Evolutionary conservation across 768 basidiomycete genomes (phyloP), one percentile per base, ranked within the genome.

Genomic region (Lactarius trivialis): DNA sequence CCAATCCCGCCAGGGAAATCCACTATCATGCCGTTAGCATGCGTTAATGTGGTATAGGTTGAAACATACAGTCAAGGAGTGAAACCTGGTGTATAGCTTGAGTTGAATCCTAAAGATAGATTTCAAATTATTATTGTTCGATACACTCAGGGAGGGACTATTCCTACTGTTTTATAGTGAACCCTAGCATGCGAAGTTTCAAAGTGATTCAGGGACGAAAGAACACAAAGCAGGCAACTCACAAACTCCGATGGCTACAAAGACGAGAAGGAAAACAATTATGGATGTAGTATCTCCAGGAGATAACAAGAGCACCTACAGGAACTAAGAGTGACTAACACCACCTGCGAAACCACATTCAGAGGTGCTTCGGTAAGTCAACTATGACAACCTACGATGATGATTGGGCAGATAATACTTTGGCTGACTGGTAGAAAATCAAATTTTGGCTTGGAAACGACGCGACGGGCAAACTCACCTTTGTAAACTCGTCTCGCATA

Each of bases 1-100:
- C 1, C n/a, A 43, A n/a, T 7, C 8, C n/a, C 9, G 19, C 0
- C 3, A 0, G 9, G n/a, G n/a, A 0, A 8, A 43, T 0, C 41
- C n/a, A 43, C 41, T 43, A 21, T 43, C 8, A 43, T 21, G n/a
- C n/a, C 19, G 41, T 43, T 43, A 43, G 41, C 9, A n/a, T 43
- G n/a, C n/a, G n/a, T 4, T 1, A 21, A 43, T 43, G 41, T 21
- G 39, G 4, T n/a, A 15, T 43, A 11, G 41, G n/a, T 43, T 19
- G 4, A n/a, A 43, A 43, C 41, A 21, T 43, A 43, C 41, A n/a
- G 1, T 0, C 14, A n/a, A 41, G 39, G 7, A 9, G 19, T 7
- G 7, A 41, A 41, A 0, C 1, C 7, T 5, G 19, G 19, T 8
- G 39, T 2, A 19, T 41, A 7, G 19, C 39, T n/a, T 41, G 1